A percentile compares a stretch with the other conserved stretches of the same genome.
Evolutionary conservation across 2,329 filamentous ascomycete genomes (phyloP).

Genomic region (Aureobasidium leucospermi): DNA sequence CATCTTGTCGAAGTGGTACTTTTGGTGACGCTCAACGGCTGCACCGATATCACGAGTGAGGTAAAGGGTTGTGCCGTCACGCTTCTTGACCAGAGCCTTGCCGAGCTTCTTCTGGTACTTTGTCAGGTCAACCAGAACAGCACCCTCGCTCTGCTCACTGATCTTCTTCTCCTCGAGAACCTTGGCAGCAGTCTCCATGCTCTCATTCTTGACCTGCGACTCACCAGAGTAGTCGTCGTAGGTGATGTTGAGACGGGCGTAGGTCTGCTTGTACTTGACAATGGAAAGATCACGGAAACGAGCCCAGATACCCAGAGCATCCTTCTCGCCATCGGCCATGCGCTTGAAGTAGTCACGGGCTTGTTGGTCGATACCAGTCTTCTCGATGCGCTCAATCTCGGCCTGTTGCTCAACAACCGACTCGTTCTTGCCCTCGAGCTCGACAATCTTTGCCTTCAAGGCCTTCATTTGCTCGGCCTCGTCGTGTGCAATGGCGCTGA

Average conservation of each 20-base stretch:
- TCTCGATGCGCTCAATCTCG: conserved; percentile 42
- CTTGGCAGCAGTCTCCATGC: conserved; percentile 53
- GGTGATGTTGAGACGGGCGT: conserved; percentile 56
- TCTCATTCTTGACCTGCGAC: conserved; percentile 57
- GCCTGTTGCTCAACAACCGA: conserved; percentile 42
- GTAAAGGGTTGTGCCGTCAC: conserved; percentile 61
- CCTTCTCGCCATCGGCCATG: conserved; percentile 56
- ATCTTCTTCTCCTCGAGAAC: conserved; percentile 53
- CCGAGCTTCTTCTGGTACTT: conserved; percentile 65
- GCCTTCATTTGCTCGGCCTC: conserved; percentile 60
- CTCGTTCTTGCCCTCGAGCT: conserved; percentile 38
- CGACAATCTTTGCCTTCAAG: conserved; percentile 35
- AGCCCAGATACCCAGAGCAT: conserved; percentile 55
- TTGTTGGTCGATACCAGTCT: conserved; percentile 61
- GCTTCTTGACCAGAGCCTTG: conserved; percentile 58
- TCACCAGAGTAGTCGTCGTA: conserved; percentile 64
- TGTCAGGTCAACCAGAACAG: conserved; percentile 60
- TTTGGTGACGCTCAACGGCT: conserved; percentile 54
- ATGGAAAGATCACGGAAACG: conserved; percentile 58
- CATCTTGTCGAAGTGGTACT: conserved; percentile 60
- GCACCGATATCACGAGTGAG: conserved; percentile 63
- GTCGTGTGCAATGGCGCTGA: conserved; percentile 54
- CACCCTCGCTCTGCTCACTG: conserved; percentile 57
- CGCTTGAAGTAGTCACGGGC: conserved; percentile 64
- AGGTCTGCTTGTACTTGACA: conserved; percentile 57